phyloP scores from a whole-genome alignment of 2,329 filamentous ascomycete genomes.

The Penicillium sp. region DNA sequence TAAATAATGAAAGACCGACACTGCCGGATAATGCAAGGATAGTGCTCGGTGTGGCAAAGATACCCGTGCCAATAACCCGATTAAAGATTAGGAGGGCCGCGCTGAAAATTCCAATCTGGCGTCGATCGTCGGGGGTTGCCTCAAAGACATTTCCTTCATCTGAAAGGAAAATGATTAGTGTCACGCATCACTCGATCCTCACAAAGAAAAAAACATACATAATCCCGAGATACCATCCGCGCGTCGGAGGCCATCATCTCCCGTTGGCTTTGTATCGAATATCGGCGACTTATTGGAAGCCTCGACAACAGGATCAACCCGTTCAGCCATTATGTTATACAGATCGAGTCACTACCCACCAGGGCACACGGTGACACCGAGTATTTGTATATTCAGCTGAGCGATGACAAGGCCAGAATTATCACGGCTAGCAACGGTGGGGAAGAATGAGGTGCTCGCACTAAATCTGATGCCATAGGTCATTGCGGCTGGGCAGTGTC shows the following conservation, averaged over 20 bases:
- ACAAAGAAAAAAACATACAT: constrained; percentile 25
- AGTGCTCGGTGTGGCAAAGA: constrained; percentile 49
- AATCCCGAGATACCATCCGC: constrained; percentile 34
- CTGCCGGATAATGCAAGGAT: constrained; percentile 47
- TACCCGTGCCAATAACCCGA: constrained; percentile 50
- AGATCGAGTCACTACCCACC: not conserved
- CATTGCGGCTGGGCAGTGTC: constrained; percentile 9
- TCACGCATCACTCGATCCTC: not conserved
- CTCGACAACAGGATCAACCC: not conserved
- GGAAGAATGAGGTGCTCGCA: constrained; percentile 28
- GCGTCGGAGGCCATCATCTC: constrained; percentile 25
- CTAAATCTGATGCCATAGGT: constrained; percentile 32
- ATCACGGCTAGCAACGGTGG: constrained; percentile 11
- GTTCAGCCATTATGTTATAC: not conserved
- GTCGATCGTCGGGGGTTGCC: constrained; percentile 34
- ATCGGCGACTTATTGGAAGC: constrained; percentile 16
- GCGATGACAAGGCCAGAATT: not conserved
- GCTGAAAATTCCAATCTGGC: constrained; percentile 41
- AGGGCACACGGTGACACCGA: not conserved
- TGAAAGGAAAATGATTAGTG: constrained; percentile 13
- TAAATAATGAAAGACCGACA: constrained; percentile 47
- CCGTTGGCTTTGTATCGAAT: constrained; percentile 21
- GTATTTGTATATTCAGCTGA: constrained; percentile 4
- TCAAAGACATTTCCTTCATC: constrained; percentile 39
- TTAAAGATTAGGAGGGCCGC: constrained; percentile 51